Evolutionary conservation across 192 early-diverging fungal genomes (phyloP).

Genomic region (Backusella tuberculispora): DNA sequence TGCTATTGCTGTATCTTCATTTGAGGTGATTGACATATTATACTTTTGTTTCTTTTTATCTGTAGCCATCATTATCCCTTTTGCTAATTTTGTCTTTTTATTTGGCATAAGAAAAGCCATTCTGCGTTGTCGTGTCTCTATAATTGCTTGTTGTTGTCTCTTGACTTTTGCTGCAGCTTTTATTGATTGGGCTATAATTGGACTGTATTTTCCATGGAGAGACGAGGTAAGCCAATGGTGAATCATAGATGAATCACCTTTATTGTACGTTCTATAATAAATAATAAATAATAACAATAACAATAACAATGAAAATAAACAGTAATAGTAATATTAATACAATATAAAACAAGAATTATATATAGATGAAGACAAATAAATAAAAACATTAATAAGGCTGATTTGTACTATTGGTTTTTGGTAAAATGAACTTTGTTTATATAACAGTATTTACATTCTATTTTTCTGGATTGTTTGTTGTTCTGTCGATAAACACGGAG

Average conservation of each 20-base stretch:
- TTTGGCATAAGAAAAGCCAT: slow-evolving; percentile 11
- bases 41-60: not conserved
- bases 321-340: no score
- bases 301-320: no score
- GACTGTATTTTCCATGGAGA: not conserved
- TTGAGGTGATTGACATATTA: not conserved
- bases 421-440: not conserved
- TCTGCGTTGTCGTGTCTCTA: slow-evolving; percentile 29
- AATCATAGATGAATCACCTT: not conserved
- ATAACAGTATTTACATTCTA: slow-evolving; percentile 3
- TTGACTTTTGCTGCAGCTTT: slow-evolving; percentile 13
- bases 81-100: slow-evolving; percentile 7
- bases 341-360: no score
- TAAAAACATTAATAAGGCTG: not conserved
- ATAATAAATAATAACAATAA: no score
- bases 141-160: slow-evolving; percentile 37
- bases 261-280: not conserved
- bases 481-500: not conserved
- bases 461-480: slow-evolving; percentile 16
- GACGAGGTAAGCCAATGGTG: slow-evolving; percentile 13
- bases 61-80: not conserved
- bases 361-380: no score
- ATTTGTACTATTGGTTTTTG: not conserved
- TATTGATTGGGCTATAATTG: slow-evolving; percentile 13
- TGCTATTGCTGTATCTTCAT: not conserved